Base-by-base conservation (phyloP, 441 rosid species). In the Corymbia citriodora region DNA sequence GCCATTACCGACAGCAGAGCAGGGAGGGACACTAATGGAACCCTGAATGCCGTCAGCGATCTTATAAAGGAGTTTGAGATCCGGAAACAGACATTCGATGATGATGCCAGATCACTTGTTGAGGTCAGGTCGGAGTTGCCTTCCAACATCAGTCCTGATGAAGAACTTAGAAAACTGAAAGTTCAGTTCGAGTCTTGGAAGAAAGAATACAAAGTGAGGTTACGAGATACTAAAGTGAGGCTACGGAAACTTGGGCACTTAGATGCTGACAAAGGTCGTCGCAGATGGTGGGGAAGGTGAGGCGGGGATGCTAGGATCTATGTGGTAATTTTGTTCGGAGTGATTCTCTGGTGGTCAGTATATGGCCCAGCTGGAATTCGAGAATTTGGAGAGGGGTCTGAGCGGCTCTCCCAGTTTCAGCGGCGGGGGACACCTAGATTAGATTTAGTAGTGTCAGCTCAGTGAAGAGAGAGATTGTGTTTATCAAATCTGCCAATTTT, bases 201-300 rank as follows among this genome's bases (percentile, higher is more conserved):
- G 95, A 98, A 96, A 92, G 99, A 96, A 89, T 98, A 96, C 93
- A 98, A 96, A 94, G 91, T 92, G 86, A 94, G 96, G 94, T 91
- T 98, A 90, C 93, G 94, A 93, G 99, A 96, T 85, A 90, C 97
- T 4, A 98, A 96, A 92, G 92, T 90, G 90, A 95, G 96, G 93
- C 93, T 98, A 59, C 94, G 94, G 90, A 97, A 94, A 91, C 94
- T 89, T 54, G 93, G 94, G 74, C 91, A 89, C 87, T 68, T 92
- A 82, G 98, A 95, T n/a, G 92, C 89, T 68, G 95, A 95, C 6
- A 96, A 92, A 94, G 89, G 92, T 87, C 95, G 96, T 59, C 93
- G 98, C 88, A 97, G 92, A 91, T 98, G 99, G 99, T 98, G 99
- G 99, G 98, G 31, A 95, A 93, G 94, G 90, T 94, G 85, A 93